A percentile compares a stretch with the other conserved stretches of the same genome.
Conservation (phyloP, 805 yeast genomes). For the Zygotorulaspora danielsina region DNA sequence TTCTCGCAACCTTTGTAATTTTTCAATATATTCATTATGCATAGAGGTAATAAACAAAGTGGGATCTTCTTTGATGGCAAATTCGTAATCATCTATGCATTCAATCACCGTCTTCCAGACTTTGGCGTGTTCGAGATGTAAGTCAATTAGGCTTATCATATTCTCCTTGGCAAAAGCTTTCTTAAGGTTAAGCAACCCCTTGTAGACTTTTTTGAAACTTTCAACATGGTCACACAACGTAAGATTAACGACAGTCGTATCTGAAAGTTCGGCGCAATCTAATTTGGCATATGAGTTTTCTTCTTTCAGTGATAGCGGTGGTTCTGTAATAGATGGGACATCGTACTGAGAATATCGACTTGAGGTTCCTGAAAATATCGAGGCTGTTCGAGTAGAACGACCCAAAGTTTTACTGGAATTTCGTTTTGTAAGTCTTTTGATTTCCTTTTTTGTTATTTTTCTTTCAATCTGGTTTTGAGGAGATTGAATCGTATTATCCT, state of each 20-base stretch:
- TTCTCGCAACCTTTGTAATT: slow-evolving; percentile 29
- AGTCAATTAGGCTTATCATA: slow-evolving; percentile 20
- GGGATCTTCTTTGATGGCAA: not conserved
- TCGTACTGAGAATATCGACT: slow-evolving; percentile 20
- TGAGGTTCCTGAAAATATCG: slow-evolving; percentile 14
- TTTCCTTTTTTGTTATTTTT: not conserved
- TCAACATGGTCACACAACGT: slow-evolving; percentile 24
- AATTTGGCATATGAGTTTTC: too few species aligned
- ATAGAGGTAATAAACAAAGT: slow-evolving; percentile 18
- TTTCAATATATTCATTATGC: slow-evolving; percentile 29
- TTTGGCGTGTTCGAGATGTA: slow-evolving; percentile 18
- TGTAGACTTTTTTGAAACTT: slow-evolving; percentile 22
- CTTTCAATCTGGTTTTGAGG: not conserved
- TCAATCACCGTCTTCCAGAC: slow-evolving; percentile 33
- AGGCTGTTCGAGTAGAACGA: slow-evolving; percentile 2
- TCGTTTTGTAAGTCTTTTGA: not conserved
- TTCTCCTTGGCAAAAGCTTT: slow-evolving; percentile 19
- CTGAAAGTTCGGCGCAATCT: too few species aligned
- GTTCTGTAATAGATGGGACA: too few species aligned
- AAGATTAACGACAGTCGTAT: not conserved
- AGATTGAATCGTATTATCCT: not conserved
- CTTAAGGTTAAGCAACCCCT: slow-evolving; percentile 20
- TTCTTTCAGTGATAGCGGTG: too few species aligned
- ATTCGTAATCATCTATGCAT: slow-evolving; percentile 17
- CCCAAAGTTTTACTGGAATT: not conserved